Conservation (phyloP, 2,329 filamentous ascomycete species). For the Colletotrichum sp. region DNA sequence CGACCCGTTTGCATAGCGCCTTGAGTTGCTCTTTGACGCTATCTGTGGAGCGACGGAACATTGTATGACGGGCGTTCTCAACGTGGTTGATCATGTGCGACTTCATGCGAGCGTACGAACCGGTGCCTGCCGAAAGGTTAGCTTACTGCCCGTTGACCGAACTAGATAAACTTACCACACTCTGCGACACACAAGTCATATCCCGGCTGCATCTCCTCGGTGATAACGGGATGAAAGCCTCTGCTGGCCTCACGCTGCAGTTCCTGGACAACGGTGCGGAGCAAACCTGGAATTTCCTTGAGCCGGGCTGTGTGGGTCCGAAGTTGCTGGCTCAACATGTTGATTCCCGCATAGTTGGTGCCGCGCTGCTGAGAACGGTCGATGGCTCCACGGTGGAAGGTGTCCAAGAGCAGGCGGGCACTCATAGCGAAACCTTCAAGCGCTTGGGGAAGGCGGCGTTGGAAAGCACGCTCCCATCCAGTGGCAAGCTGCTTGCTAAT, state of each 20-base stretch:
- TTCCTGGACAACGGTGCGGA: slow-evolving; percentile 15
- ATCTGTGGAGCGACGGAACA: slow-evolving; percentile 24
- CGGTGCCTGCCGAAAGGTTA: slow-evolving; percentile 11
- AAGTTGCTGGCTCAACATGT: slow-evolving; percentile 28
- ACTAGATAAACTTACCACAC: neutral
- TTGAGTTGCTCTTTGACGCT: slow-evolving; percentile 23
- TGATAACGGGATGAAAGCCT: slow-evolving; percentile 26
- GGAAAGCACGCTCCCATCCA: slow-evolving; percentile 32
- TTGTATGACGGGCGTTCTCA: slow-evolving; percentile 2
- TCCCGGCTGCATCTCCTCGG: slow-evolving; percentile 24
- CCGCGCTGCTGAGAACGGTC: slow-evolving; percentile 13
- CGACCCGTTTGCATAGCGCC: neutral
- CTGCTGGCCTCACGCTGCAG: slow-evolving; percentile 28
- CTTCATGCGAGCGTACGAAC: slow-evolving; percentile 30
- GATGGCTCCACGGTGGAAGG: slow-evolving; percentile 13
- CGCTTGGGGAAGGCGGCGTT: slow-evolving; percentile 24
- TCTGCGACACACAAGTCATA: slow-evolving; percentile 24
- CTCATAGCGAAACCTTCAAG: neutral
- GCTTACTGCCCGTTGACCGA: neutral
- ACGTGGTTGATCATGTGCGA: slow-evolving; percentile 26
- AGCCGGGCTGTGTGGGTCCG: slow-evolving; percentile 15
- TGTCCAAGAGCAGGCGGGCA: neutral
- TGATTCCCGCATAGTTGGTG: slow-evolving; percentile 12
- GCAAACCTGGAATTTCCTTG: slow-evolving; percentile 10
- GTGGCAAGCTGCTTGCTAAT: slow-evolving; percentile 24